Base-by-base conservation (phyloP, 1,284 basidiomycete species). In the Ustilago trichophora region DNA sequence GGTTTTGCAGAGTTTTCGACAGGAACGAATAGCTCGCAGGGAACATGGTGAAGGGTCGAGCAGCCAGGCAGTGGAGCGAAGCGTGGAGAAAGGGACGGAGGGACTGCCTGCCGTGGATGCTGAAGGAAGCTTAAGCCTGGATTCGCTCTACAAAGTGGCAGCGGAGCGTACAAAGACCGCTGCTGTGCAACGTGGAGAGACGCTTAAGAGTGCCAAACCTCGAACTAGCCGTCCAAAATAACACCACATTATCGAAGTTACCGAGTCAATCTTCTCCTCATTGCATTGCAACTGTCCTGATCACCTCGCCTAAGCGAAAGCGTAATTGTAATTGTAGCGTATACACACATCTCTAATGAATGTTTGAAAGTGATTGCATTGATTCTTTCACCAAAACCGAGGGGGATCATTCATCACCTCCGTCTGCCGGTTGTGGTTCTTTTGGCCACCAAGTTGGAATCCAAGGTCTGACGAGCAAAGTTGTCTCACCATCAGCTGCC, bases 381-480 rank as follows among this genome's bases (percentile, higher is more conserved):
- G n/a, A n/a, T n/a, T n/a, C n/a, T n/a, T n/a, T n/a, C n/a, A n/a
- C n/a, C n/a, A n/a, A n/a, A n/a, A n/a, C 3, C 4, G 27, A 29
- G 27, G 24, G n/a, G n/a, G n/a, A n/a, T n/a, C n/a, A n/a, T 37
- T 31, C 33, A 8, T 27, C 12, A 3, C 35, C 18, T 9, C 38
- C 31, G 6, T 36, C 15, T 10, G 51, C 16, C 22, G 29, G 46
- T 24, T 15, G 26, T 13, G 35, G 34, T 19, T 58, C 40, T 26
- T 65, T 43, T 8, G 72, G 72, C 74, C 74, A 76, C 72, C 72
- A 74, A 15, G 9, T 29, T 1, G 71, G 74, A 25, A 76, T 67
- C 55, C 56, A 76, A 0, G 74, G 72, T 49, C 47, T 50, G 29
- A 73, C 65, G 19, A 58, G 21, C 33, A 76, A 15, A 22, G 40